Evolutionary conservation across 345 rosid genomes (phyloP).

Genomic region (Pistacia atlantica): DNA sequence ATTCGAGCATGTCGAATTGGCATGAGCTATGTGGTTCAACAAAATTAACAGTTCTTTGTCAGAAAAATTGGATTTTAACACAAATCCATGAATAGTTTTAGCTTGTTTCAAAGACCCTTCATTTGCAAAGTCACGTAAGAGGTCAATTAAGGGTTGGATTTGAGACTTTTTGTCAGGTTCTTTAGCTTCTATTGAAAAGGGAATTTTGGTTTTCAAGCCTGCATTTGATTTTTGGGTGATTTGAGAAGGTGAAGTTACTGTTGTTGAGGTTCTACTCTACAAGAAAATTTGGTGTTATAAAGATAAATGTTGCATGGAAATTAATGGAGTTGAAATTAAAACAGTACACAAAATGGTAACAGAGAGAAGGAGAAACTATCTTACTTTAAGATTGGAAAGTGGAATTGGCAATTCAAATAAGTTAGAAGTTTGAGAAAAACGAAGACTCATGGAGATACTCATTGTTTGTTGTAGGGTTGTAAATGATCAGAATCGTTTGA

Average conservation of each 20-base stretch:
- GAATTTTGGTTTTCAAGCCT: neutral
- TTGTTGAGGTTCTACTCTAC: slow-evolving; percentile 17
- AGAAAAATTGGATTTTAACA: no score
- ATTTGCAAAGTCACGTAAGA: slow-evolving; percentile 32
- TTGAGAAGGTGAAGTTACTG: slow-evolving; percentile 5
- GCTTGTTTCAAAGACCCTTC: slow-evolving; percentile 23
- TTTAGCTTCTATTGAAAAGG: slow-evolving; percentile 1
- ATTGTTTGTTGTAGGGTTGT: slow-evolving; percentile 3
- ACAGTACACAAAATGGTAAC: neutral
- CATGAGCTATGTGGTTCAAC: slow-evolving; percentile 35
- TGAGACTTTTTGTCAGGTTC: slow-evolving; percentile 12
- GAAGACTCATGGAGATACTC: slow-evolving; percentile 6
- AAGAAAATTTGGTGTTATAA: slow-evolving; percentile 4
- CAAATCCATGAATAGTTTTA: slow-evolving; percentile 34
- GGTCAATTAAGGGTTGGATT: slow-evolving; percentile 8
- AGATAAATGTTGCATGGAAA: no score
- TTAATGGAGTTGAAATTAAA: no score
- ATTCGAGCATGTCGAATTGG: slow-evolving; percentile 39
- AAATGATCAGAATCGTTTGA: no score
- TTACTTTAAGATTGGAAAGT: neutral
- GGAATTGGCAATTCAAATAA: neutral
- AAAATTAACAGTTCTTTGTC: slow-evolving; percentile 9
- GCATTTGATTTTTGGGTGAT: slow-evolving; percentile 2
- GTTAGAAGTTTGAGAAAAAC: neutral
- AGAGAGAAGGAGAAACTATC: neutral